Evolutionary conservation across 1,284 basidiomycete genomes (phyloP), one percentile per base, ranked within the genome.

Genomic region (Butyriboletus appendiculatus): DNA sequence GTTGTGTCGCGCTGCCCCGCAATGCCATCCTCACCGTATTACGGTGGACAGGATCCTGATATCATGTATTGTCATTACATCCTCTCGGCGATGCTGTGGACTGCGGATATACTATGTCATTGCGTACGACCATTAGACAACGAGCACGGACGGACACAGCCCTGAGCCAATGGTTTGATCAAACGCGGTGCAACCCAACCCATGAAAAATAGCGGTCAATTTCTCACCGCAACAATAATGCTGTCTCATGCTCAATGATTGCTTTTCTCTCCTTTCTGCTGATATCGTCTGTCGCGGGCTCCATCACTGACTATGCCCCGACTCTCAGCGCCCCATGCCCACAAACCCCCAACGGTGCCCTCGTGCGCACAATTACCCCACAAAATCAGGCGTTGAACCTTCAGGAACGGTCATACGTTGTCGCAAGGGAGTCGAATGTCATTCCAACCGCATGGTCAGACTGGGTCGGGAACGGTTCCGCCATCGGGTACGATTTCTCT

Each of bases 401-500:
- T 6, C 61, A 65, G 28, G 85, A 87, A 62, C 51, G 51, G 1
- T 69, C 69, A 3, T 87, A 84, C 59, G 68, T 86, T 24, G 40
- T 60, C 15, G 64, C 72, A 14, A 76, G 84, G 11, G 68, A 76
- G 38, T 64, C 73, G 2, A 65, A 63, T 3, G 71, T 75, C 53
- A 64, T 84, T 7, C 73, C 76, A 0, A 59, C 61, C 34, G 82
- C 81, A 20, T 87, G 86, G 85, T 68, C 66, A 9, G 73, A 77
- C 18, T 87, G 85, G 85, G 55, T 86, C 33, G 81, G 80, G 3
- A 69, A 84, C 56, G 81, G 75, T 14, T 78, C 78, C 2, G 59
- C 62, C 40, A 69, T 85, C 9, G 80, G 84, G 5, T 86, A 86
- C 64, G 71, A 76, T 52, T 43, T 82, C 18, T 64, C 71, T 14